A percentile compares a stretch with the other conserved stretches of the same genome.
These are phyloP conservation scores for Fraxinus xanthoxyloides DNA, from an alignment of 305 asterid species.

Conservation along the genomic window DNA sequence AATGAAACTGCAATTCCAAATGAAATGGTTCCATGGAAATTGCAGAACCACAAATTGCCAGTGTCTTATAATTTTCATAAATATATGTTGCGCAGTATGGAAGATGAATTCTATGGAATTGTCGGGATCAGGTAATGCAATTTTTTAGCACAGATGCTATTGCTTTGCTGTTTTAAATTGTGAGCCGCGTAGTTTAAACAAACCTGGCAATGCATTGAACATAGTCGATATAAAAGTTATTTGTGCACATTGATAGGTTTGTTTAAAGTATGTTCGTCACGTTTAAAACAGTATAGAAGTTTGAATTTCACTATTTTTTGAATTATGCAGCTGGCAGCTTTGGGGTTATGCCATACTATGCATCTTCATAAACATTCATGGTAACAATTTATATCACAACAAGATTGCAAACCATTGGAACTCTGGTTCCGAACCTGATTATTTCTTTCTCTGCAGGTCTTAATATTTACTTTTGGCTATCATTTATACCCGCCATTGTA, in stretches of 20 bases:
- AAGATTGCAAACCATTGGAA: neutral
- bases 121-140: conserved; percentile 79
- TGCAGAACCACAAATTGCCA: conserved; percentile 83
- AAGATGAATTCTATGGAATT: conserved; percentile 78
- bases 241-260: neutral
- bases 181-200: neutral
- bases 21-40: neutral
- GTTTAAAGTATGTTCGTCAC: neutral
- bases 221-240: neutral
- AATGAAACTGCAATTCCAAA: neutral
- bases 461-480: conserved; percentile 85
- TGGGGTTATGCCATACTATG: conserved; percentile 93
- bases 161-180: neutral
- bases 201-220: neutral
- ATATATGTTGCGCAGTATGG: conserved; percentile 94
- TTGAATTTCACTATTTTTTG: conserved; percentile 11
- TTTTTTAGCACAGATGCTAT: neutral
- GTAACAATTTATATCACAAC: conserved; percentile 30
- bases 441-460: conserved; percentile 54
- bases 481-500: conserved; percentile 83
- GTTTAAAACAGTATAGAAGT: neutral
- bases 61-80: conserved; percentile 73
- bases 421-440: neutral
- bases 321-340: conserved; percentile 78
- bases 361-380: conserved; percentile 82